Percentiles rank a stretch among this genome's conserved stretches.
Evolutionary conservation across 495 filamentous ascomycete species (phyloP).

Genomic region (Penicillium riverlandense): DNA sequence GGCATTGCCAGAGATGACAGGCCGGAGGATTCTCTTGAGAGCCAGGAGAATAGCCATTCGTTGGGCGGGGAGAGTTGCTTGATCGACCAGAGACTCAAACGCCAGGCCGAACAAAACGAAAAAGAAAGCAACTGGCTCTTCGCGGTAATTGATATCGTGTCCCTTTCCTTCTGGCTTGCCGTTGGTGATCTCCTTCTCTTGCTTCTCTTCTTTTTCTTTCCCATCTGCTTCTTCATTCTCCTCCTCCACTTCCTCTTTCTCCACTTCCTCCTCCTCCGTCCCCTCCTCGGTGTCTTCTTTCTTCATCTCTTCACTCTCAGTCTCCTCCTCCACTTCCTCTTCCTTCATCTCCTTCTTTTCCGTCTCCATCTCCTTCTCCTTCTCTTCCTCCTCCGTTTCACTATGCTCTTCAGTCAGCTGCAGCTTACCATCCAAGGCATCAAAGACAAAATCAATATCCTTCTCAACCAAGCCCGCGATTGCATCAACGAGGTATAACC

Average conservation of each 20-base stretch:
- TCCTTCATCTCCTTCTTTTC: no score
- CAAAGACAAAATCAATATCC: conserved; percentile 95
- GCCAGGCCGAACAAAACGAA: conserved; percentile 96
- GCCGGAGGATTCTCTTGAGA: conserved; percentile 88
- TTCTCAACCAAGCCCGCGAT: conserved; percentile 97
- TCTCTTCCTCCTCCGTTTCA: conserved; percentile 10
- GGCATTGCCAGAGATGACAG: conserved; percentile 90
- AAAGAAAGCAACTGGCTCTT: conserved; percentile 98
- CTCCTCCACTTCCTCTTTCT: no score
- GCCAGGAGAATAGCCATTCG: conserved; percentile 85
- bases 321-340: no score
- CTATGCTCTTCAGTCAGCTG: conserved; percentile 14
- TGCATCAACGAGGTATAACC: conserved; percentile 93
- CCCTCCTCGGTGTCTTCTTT: no score
- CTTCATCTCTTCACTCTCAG: no score
- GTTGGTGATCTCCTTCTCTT: conserved; percentile 40
- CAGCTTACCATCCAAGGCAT: conserved; percentile 82
- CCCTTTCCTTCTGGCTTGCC: conserved; percentile 45
- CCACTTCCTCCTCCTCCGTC: no score
- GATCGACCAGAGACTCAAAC: conserved; percentile 86
- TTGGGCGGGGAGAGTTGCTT: conserved; percentile 68
- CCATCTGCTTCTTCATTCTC: conserved; percentile 8
- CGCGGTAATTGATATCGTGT: conserved; percentile 88
- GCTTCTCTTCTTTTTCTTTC: conserved; percentile 31
- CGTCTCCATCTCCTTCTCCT: conserved; percentile 21